Evolutionary conservation across 805 yeast genomes (phyloP), one percentile per base, ranked within the genome.

Genomic region (Jamesozyma hellenica): DNA sequence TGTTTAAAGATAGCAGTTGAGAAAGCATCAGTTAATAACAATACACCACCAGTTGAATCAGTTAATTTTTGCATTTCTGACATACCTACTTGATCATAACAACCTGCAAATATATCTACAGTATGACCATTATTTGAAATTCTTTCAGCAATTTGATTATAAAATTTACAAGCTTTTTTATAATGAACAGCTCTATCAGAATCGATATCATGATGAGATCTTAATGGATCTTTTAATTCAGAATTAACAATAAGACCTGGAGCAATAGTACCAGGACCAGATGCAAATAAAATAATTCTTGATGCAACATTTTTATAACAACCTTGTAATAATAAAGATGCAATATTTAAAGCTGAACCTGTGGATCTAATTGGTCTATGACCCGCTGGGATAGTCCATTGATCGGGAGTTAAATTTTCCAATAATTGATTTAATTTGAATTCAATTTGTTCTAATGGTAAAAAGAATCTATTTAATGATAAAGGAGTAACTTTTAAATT

Each of bases 181-280:
- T 78, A 84, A 60, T 87, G 95, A 56, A 80, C 80, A 41, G 95
- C 94, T 36, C 72, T 64, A 53, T 90, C 96, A 49, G 87, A 79
- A 61, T 92, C 97, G 49, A 92, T 84, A 60, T 92, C 98, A 55
- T 83, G 85, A 65, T 92, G 99, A 8, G 98, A 92, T 69, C 99
- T 78, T 52, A 92, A 82, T 36, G 98, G 96, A 64, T 92, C 98
- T 59, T 84, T 83, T 60, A 92, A 72, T 61, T 87, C 92, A 18
- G 81, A 77, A 34, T 90, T 85, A 23, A 92, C 99, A 49, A 92
- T 86, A 59, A 84, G 68, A 52, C 99, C 99, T 11, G 99, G 97
- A 34, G 82, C 82, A 56, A 82, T 78, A 34, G 98, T 92, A 60
- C 96, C 80, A 36, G 96, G 94, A 46, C 98, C 99, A 39, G 90